Percentiles rank a stretch among this genome's conserved stretches.
These are phyloP conservation scores for Pseudogymnoascus sp. DNA, from an alignment of 2,329 filamentous ascomycete species.

Conservation along the genomic window DNA sequence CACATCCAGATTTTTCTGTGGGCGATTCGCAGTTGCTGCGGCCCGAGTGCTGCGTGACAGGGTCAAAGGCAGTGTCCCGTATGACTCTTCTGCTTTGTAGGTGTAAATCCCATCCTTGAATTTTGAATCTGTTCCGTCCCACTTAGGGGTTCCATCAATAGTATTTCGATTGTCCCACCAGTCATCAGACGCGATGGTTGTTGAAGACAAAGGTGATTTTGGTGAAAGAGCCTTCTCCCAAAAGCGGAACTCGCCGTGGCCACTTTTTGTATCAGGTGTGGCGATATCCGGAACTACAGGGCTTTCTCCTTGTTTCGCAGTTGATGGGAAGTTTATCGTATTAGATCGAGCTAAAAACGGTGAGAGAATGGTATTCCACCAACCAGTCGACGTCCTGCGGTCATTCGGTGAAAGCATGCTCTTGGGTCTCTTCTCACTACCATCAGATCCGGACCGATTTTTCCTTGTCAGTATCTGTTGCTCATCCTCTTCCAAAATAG, in stretches of 20 bases:
- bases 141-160: slow-evolving; percentile 14
- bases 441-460: not conserved
- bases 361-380: slow-evolving; percentile 72
- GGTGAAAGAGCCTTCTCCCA: slow-evolving; percentile 30
- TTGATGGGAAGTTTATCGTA: slow-evolving; percentile 20
- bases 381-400: slow-evolving; percentile 54
- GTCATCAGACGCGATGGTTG: slow-evolving; percentile 27
- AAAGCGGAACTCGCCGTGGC: slow-evolving; percentile 19
- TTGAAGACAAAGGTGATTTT: slow-evolving; percentile 24
- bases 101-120: slow-evolving; percentile 5
- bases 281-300: slow-evolving; percentile 25
- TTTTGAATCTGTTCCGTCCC: slow-evolving; percentile 12
- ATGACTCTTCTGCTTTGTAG: slow-evolving; percentile 1
- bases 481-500: slow-evolving; percentile 65
- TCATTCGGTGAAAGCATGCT: slow-evolving; percentile 19
- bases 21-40: not conserved
- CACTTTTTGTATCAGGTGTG: slow-evolving; percentile 23
- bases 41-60: slow-evolving; percentile 6
- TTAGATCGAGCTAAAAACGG: slow-evolving; percentile 47
- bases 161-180: slow-evolving; percentile 32
- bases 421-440: not conserved
- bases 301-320: slow-evolving; percentile 14
- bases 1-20: not conserved
- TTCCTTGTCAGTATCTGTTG: slow-evolving; percentile 32
- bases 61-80: not conserved